A percentile compares a stretch with the other conserved stretches of the same genome.
Conservation (phyloP, 2,329 filamentous ascomycete genomes). For the Lojkania enalia region DNA sequence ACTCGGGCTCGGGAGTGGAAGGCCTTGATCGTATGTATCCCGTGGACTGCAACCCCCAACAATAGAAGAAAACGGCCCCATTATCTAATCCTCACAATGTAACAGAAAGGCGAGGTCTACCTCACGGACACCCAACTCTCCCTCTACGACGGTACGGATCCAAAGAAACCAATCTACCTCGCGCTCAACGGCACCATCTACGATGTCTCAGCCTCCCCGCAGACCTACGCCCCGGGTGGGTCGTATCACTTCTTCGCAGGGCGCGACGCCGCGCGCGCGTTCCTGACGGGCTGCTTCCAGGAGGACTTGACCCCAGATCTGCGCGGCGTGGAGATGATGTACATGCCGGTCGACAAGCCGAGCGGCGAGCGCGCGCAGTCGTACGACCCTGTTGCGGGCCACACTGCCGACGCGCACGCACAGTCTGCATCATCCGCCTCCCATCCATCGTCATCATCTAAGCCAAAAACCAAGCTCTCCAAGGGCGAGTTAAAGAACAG, state of each 20-base stretch:
- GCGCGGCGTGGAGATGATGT: slow-evolving; percentile 86
- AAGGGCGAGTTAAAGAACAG: slow-evolving; percentile 51
- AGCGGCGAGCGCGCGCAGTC: slow-evolving; percentile 43
- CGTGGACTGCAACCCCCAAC: neutral
- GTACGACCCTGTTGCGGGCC: slow-evolving; percentile 32
- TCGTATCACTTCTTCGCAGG: slow-evolving; percentile 87
- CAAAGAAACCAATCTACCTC: slow-evolving; percentile 79
- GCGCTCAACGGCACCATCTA: slow-evolving; percentile 87
- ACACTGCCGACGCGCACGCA: slow-evolving; percentile 26
- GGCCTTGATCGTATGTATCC: slow-evolving; percentile 32
- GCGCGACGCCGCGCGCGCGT: slow-evolving; percentile 82
- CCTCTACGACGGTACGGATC: slow-evolving; percentile 76
- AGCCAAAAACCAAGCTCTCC: slow-evolving; percentile 16
- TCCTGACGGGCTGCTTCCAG: slow-evolving; percentile 89
- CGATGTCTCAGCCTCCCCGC: slow-evolving; percentile 69
- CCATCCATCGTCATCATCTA: no score
- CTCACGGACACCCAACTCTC: slow-evolving; percentile 77
- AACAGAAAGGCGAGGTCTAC: slow-evolving; percentile 61
- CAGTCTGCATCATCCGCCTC: no score
- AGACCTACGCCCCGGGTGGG: slow-evolving; percentile 68
- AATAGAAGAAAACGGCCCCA: neutral
- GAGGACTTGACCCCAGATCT: slow-evolving; percentile 84
- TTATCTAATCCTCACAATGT: neutral
- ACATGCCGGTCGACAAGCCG: slow-evolving; percentile 63
- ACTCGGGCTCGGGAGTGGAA: slow-evolving; percentile 42